Evolutionary conservation across 495 filamentous ascomycete species (phyloP).

Genomic region (Hypoxylon subgilvum): DNA sequence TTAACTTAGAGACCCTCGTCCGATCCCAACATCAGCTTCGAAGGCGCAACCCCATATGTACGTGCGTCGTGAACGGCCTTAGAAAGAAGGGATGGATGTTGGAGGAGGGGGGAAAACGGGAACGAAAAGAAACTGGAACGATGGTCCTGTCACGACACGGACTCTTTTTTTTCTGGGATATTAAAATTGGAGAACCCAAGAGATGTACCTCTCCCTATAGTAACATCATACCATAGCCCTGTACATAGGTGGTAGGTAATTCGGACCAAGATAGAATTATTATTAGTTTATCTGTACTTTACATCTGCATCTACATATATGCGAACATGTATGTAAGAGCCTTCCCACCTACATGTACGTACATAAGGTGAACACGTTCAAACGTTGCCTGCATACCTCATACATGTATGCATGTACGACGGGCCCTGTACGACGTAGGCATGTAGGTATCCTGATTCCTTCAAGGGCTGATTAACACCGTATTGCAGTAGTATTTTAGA

Average conservation of each 20-base stretch:
- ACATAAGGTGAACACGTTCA: conserved; percentile 1
- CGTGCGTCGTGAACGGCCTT: conserved; percentile 9
- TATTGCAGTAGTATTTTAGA: conserved; percentile 19
- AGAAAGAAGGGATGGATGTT: conserved; percentile 12
- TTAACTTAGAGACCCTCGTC: conserved; percentile 23
- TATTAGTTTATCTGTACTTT: conserved; percentile 23
- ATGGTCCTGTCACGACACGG: conserved; percentile 35
- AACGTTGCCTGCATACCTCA: conserved; percentile 12
- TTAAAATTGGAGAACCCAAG: conserved; percentile 40
- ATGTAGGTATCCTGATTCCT: conserved; percentile 27
- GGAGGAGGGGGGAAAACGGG: conserved; percentile 18
- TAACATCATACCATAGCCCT: too few relatives aligned
- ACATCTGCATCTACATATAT: conserved; percentile 31
- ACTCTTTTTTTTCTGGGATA: conserved; percentile 37
- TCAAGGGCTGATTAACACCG: conserved; percentile 21
- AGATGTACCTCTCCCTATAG: conserved; percentile 33
- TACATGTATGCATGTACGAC: background rate
- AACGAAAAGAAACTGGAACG: conserved; percentile 34
- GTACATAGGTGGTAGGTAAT: too few relatives aligned
- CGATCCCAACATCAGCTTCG: conserved; percentile 24
- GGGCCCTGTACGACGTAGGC: conserved; percentile 5
- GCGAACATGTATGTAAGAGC: conserved; percentile 2
- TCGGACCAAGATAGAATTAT: conserved; percentile 12
- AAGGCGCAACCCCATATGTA: conserved; percentile 21
- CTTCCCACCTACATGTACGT: conserved; percentile 7